phyloP scores from a whole-genome alignment of 1,284 basidiomycete genomes.

The Ustilago curta region DNA sequence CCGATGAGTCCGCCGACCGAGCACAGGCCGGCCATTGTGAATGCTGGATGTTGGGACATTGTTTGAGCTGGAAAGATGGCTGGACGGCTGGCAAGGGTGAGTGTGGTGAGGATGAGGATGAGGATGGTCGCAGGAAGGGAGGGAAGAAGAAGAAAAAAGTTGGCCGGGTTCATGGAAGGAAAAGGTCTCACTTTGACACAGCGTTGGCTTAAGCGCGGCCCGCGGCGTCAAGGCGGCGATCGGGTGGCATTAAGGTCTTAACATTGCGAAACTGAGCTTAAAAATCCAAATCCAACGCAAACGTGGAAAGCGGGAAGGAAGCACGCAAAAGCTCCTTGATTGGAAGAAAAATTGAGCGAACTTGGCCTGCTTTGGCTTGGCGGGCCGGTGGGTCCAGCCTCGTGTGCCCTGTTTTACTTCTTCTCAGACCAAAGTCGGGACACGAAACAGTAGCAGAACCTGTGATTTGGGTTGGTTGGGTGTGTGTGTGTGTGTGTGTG shows the following conservation, averaged over 20 bases:
- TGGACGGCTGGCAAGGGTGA: neutral
- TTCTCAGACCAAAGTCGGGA: neutral
- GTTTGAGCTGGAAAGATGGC: neutral
- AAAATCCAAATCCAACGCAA: too few relatives aligned
- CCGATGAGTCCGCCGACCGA: constrained; percentile 77
- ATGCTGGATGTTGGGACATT: constrained; percentile 84
- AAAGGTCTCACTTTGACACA: too few relatives aligned
- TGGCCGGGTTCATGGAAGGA: too few relatives aligned
- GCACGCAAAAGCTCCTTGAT: neutral
- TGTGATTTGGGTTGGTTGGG: constrained; percentile 7
- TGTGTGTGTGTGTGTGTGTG: neutral
- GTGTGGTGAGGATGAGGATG: neutral
- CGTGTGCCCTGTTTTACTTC: constrained; percentile 7
- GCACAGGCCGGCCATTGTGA: constrained; percentile 81
- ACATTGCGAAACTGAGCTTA: too few relatives aligned
- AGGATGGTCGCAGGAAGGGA: too few relatives aligned
- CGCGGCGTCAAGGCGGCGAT: constrained; percentile 24
- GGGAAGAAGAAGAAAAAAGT: too few relatives aligned
- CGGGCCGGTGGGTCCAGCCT: constrained; percentile 9
- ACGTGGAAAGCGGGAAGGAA: too few relatives aligned
- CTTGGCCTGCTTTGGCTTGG: constrained; percentile 1
- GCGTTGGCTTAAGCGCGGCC: constrained; percentile 19
- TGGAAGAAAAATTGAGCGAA: constrained; percentile 3
- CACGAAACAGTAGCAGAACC: neutral
- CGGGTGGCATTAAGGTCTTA: neutral